Conservation (phyloP, 1,284 basidiomycete genomes). For the Tilletia setariae region DNA sequence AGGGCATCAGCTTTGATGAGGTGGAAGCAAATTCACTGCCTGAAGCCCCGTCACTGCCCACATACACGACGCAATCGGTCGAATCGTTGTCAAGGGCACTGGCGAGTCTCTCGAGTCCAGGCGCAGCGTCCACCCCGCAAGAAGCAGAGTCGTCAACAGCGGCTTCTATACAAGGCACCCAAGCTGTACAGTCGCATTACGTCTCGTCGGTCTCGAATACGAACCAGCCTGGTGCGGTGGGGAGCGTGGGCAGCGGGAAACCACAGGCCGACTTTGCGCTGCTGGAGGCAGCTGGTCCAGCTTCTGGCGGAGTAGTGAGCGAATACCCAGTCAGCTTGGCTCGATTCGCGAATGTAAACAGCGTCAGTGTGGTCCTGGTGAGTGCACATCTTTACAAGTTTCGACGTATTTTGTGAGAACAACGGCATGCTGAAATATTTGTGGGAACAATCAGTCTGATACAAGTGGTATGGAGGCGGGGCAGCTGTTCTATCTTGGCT, state of each 20-base stretch:
- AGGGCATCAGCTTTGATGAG: conserved; percentile 51
- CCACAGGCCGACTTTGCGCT: conserved; percentile 51
- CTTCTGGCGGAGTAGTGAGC: conserved; percentile 31
- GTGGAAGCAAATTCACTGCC: conserved; percentile 21
- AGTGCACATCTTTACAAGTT: conserved; percentile 17
- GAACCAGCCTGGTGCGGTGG: conserved; percentile 29
- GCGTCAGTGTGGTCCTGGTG: conserved; percentile 45
- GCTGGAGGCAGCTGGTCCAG: conserved; percentile 21
- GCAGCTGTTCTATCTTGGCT: conserved; percentile 49
- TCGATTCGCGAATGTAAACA: conserved; percentile 44
- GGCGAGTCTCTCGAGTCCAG: too few species aligned
- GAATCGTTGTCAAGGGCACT: too few species aligned
- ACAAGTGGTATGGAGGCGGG: conserved; percentile 23
- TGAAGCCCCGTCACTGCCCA: background rate
- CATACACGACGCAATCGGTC: background rate
- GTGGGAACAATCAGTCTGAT: conserved; percentile 7
- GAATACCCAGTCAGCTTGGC: conserved; percentile 50
- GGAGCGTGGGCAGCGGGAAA: conserved; percentile 36
- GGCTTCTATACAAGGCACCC: too few species aligned
- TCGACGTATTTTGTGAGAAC: too few species aligned
- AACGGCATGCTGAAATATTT: background rate
- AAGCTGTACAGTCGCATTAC: background rate
- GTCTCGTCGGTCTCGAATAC: background rate
- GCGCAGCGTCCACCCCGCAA: too few species aligned
- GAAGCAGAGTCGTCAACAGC: too few species aligned